Evolutionary conservation across 2,329 filamentous ascomycete genomes (phyloP), one percentile per base, ranked within the genome.

Genomic region (Herpomyces periplanetae): DNA sequence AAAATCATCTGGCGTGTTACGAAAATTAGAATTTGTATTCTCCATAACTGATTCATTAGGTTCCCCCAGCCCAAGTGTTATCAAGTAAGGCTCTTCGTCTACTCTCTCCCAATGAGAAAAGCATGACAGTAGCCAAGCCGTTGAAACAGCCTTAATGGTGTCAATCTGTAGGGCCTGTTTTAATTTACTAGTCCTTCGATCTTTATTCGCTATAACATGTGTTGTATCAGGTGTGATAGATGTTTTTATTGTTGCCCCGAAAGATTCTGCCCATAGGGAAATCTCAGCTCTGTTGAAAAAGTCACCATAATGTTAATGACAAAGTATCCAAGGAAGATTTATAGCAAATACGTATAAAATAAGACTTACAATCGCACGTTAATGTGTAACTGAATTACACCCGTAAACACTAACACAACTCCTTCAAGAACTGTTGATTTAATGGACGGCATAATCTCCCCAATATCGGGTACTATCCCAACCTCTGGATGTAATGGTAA

Each of bases 51-150:
- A 39, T 19, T 40, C 36, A 3, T 39, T 38, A 7, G 52, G 45
- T 27, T 69, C 62, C 8, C 58, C 51, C 1, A 62, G 55, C 19
- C 69, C 58, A 2, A 71, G 48, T n/a, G 61, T 47, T 17, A 85
- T 49, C n/a, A 64, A 43, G 31, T 75, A 87, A 0, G 62, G 59
- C 2, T 47, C 47, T 34, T 88, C 73, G 21, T 80, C 58, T 5
- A 84, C 44, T 22, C 53, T 59, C 25, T 51, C 47, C 80, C 80
- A 96, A 34, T 63, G 61, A 11, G 57, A 62, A 26, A 91, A 55
- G 21, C 61, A 84, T 27, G 73, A 63, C 13, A 60, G 49, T 12
- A 96, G 54, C 80, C 80, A 96, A 30, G 68, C 57, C 20, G 71
- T 64, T 28, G 62, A 71, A 18, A 96, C 80, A 23, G 96, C 85